Percentiles rank a stretch among this genome's conserved stretches.
phyloP scores from a whole-genome alignment of 2,329 filamentous ascomycete genomes.

The Mollisia scopiformis region DNA sequence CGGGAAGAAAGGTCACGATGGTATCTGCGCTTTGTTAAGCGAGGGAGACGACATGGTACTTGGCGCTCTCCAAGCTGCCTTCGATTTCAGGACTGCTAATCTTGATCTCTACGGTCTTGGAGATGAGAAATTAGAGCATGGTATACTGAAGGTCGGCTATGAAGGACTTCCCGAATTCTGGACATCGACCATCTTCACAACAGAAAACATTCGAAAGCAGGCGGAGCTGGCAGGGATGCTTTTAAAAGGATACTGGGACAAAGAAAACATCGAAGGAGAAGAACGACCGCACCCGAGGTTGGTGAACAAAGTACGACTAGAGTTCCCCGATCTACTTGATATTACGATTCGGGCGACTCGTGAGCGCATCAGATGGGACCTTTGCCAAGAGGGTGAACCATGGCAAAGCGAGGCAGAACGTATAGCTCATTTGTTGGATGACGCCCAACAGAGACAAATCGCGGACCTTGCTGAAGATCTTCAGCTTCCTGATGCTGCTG shows the following conservation, averaged over 20 bases:
- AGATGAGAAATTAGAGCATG: constrained; percentile 65
- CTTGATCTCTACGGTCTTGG: constrained; percentile 73
- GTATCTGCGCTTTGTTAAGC: constrained; percentile 35
- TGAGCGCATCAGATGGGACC: constrained; percentile 62
- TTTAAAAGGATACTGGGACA: constrained; percentile 37
- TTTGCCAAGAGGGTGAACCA: constrained; percentile 53
- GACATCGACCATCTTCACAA: constrained; percentile 72
- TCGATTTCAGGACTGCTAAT: constrained; percentile 73
- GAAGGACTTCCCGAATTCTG: constrained; percentile 77
- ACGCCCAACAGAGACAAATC: constrained; percentile 48
- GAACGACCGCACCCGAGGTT: constrained; percentile 25
- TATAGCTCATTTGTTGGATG: constrained; percentile 46
- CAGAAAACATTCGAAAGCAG: constrained; percentile 64
- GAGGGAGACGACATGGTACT: constrained; percentile 80
- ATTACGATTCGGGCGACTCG: constrained; percentile 59
- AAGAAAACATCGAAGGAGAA: constrained; percentile 23
- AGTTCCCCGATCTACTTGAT: constrained; percentile 57
- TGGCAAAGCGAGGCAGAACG: constrained; percentile 49
- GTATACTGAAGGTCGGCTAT: constrained; percentile 66
- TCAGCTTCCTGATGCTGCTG: constrained; percentile 58
- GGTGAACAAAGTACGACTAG: constrained; percentile 50
- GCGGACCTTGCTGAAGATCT: constrained; percentile 49
- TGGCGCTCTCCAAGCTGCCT: constrained; percentile 63
- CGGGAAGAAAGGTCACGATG: constrained; percentile 55
- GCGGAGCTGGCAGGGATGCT: constrained; percentile 52